Evolutionary conservation across 73 alveolate genomes (phyloP), one percentile per base, ranked within the genome.

Genomic region (Paramecium primaurelia): DNA sequence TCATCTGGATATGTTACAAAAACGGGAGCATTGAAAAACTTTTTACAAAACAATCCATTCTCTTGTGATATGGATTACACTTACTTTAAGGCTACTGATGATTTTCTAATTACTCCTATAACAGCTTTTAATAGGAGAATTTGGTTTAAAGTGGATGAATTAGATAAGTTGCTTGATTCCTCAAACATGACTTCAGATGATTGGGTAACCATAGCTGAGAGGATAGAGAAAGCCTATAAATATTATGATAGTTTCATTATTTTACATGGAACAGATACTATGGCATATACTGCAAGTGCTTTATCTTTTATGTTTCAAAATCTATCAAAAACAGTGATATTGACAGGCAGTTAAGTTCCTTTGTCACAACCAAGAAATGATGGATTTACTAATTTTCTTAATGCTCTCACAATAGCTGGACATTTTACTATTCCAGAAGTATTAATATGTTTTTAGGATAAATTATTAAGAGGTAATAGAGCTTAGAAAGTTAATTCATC

Each of bases 281-380:
- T 99, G 99, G 99, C 99, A 18, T 99, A 98, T 95, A 99, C 99
- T 14, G 99, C 99, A 28, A 95, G 99, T 9, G 99, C 99, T 75
- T 92, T 99, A 36, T 97, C 99, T 40, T 98, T 98, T 88, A 98
- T 98, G 99, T 96, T 99, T 4, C 97, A 99, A 91, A 92, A 98
- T 58, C 92, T 98, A 20, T 85, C 77, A 30, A 98, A 98, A 86
- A 93, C 99, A 2, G 99, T 98, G 11, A 92, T 97, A 37, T 47
- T 98, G 16, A 98, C 99, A 40, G 99, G 99, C 9, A 68, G 96
- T 11, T 86, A 97, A 92, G 96, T 97, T 11, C 99, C 99, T 5
- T 69, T 95, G 26, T 86, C 92, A 25, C 96, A 95, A 60, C 68
- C 93, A 47, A 93, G 97, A 86, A 97, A 96, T 71, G 99, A 97